Evolutionary conservation across 2,329 filamentous ascomycete species (phyloP), one percentile per base, ranked within the genome.

Genomic region (Parastagonospora avenae): DNA sequence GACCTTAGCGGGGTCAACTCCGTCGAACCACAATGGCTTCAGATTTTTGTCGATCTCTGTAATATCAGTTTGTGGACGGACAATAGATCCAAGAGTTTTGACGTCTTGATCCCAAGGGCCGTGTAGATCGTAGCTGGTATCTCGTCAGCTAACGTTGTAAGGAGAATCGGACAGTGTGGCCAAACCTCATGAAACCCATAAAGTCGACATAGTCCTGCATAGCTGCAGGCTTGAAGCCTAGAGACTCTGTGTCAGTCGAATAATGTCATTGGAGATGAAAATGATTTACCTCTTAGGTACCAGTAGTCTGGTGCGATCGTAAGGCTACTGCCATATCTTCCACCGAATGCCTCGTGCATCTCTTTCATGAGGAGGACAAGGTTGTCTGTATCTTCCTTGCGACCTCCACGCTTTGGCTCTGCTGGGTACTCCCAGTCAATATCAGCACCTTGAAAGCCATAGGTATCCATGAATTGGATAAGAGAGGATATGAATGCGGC

Each of bases 21-120:
- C 58, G 31, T 74, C 75, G 14, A 78, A 69, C 78, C 79, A 81
- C 2, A 82, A 58, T 0, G 82, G 74, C 9, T 78, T 70, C 0
- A 77, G 28, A 0, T 64, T 65, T 0, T 61, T 43, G 2, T 74
- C 58, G 19, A 80, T 80, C 58, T 81, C 77, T 1, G 75, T 77
- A 0, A 81, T 53, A 52, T 81, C 77, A 1, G 78, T 77, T 42
- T 81, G 78, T 0, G 42, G 38, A 6, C 49, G 49, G 8, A 56
- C 53, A 2, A 32, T 41, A 3, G 46, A 50, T 2, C 50, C 51
- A 0, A 76, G 42, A 1, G 59, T 62, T 1, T 68, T 52, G 0
- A 70, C 61, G 10, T 71, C 60, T 0, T 52, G 52, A 50, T 81
- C 77, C 63, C 60, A 67, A 10, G 52, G 48, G 3, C 58, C 59